Evolutionary conservation across 2,329 filamentous ascomycete genomes (phyloP), one percentile per base, ranked within the genome.

Genomic region (Colletotrichum spaethianum): DNA sequence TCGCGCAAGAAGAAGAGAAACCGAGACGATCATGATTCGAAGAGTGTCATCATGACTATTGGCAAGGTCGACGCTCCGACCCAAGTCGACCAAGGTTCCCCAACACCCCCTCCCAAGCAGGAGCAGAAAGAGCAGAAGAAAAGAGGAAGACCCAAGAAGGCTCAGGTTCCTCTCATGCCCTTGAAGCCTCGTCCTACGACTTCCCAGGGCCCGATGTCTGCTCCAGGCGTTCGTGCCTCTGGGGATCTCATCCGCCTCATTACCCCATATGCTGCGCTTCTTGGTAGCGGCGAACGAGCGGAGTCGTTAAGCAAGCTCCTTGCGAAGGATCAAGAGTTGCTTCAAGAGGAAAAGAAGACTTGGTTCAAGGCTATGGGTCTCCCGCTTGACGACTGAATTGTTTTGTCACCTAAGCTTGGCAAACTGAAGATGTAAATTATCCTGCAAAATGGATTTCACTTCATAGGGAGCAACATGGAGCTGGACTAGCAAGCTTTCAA

Each of bases 311-410:
- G 56, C 12, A 59, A 66, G 42, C 48, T 66, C 14, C 60, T 56
- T 42, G 64, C 55, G 18, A 33, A 69, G 40, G 69, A 72, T 5
- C 52, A 33, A 48, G 50, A 65, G 38, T 46, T 61, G 55, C 42
- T 66, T 23, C 31, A 18, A 8, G 36, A 46, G 36, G 63, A 66
- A 64, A 67, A 62, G 42, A 72, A 71, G 73, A 69, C 60, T 59
- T 74, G 63, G 65, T 70, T 63, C 48, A 42, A 70, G 53, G 57
- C 53, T 9, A n/a, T 57, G 62, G 50, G 50, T 26, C 42, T 72
- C 18, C 36, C 56, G 31, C 56, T 73, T 36, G 73, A 33, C n/a
- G 23, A 20, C 53, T 53, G 60, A 64, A 36, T 67, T 31, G 26
- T 40, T 52, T 71, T 23, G 62, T 40, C 14, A 14, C 6, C 3